Conservation (phyloP, 129 eudicot genomes). For the Sambucus nigra region DNA sequence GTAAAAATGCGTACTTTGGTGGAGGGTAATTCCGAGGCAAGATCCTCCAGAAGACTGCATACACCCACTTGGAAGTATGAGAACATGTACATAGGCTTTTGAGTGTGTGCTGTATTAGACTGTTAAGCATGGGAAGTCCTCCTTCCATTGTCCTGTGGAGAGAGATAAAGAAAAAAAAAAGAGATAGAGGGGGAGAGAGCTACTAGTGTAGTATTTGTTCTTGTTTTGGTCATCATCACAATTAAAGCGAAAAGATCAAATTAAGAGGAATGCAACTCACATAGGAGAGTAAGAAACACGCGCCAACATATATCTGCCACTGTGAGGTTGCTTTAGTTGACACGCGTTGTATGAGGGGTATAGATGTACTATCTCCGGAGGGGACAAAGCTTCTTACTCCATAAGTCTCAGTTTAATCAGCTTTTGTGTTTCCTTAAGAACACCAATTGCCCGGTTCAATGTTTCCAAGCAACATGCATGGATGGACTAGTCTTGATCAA, state of each 20-base stretch:
- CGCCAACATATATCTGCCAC: background rate
- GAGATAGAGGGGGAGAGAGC: slow-evolving; percentile 14
- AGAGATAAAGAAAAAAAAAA: slow-evolving; percentile 13
- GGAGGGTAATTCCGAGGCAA: slow-evolving; percentile 83
- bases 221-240: slow-evolving; percentile 25
- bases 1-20: slow-evolving; percentile 45
- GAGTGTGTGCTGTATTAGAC: slow-evolving; percentile 79
- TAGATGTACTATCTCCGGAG: background rate
- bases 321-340: too few species aligned
- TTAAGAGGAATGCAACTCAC: slow-evolving; percentile 8
- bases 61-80: slow-evolving; percentile 59
- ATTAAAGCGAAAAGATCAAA: slow-evolving; percentile 37
- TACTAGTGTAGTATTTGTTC: slow-evolving; percentile 21
- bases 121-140: slow-evolving; percentile 73
- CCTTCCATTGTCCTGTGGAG: slow-evolving; percentile 48
- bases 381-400: slow-evolving; percentile 7
- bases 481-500: slow-evolving; percentile 2
- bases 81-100: slow-evolving; percentile 55
- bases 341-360: too few species aligned
- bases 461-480: background rate
- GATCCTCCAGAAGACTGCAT: slow-evolving; percentile 79
- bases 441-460: background rate
- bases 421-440: slow-evolving; percentile 7
- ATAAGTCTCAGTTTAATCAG: background rate
- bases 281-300: background rate